phyloP scores from a whole-genome alignment of 441 rosid genomes.

The Kokia cookei region DNA sequence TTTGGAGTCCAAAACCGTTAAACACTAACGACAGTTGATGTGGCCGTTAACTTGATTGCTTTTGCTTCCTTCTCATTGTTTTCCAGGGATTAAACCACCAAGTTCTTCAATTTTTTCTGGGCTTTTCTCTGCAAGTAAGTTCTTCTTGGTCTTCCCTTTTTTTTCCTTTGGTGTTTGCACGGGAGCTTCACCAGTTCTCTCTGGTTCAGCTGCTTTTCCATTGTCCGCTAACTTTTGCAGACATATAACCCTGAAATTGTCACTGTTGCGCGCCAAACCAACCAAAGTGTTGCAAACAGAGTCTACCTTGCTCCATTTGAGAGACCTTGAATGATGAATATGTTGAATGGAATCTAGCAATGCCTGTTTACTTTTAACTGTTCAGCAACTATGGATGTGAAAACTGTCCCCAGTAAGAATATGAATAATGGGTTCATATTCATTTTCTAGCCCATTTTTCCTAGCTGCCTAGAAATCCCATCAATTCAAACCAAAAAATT shows the following conservation, averaged over 20 bases:
- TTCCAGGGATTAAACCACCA: too few species aligned
- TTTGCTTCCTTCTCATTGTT: too few species aligned
- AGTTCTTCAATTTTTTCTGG: too few species aligned
- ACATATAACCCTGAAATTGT: constrained; percentile 52
- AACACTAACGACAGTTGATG: too few species aligned
- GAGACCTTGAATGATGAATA: constrained; percentile 31
- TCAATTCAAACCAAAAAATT: not conserved
- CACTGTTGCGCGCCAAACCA: constrained; percentile 60
- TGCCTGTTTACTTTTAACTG: constrained; percentile 59
- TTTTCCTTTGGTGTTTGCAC: too few species aligned
- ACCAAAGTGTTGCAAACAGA: constrained; percentile 54
- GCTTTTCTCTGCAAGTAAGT: too few species aligned
- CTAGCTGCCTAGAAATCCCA: not conserved
- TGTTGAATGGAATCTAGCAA: constrained; percentile 50
- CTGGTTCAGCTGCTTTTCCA: too few species aligned
- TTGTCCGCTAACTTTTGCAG: constrained; percentile 14
- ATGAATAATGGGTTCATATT: constrained; percentile 31
- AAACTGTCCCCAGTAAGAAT: constrained; percentile 28
- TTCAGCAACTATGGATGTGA: constrained; percentile 33
- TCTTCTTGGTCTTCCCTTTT: too few species aligned
- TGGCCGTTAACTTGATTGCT: too few species aligned
- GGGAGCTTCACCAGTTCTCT: too few species aligned
- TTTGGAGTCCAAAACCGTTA: too few species aligned
- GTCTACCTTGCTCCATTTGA: constrained; percentile 45
- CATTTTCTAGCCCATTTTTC: constrained; percentile 22